These are phyloP conservation scores for Botrytis cinerea DNA, from an alignment of 2,329 filamentous ascomycete genomes.

Conservation along the genomic window DNA sequence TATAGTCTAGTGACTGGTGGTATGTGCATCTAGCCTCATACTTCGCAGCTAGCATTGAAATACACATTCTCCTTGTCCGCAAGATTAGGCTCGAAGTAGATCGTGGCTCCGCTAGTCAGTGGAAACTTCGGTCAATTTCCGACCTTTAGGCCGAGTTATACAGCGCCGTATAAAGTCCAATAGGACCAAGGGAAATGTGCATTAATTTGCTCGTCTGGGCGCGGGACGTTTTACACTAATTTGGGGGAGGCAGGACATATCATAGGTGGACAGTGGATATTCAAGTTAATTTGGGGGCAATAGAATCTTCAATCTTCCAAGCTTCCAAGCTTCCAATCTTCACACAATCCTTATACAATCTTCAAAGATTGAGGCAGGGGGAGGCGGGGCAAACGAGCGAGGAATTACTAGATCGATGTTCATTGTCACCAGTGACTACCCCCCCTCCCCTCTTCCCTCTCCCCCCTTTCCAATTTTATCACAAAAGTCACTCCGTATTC, in stretches of 20 bases:
- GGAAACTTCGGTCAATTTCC: constrained; percentile 11
- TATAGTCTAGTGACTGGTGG: neutral
- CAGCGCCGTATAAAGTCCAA: neutral
- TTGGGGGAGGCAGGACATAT: constrained; percentile 2
- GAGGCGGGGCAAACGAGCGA: too few relatives aligned
- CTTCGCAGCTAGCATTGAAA: neutral
- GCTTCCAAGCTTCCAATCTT: neutral
- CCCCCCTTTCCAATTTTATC: neutral
- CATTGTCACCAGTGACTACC: too few relatives aligned
- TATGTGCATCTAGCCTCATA: neutral
- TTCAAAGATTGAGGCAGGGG: constrained; percentile 7
- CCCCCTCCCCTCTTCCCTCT: too few relatives aligned
- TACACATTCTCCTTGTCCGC: neutral
- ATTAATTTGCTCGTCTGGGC: constrained; percentile 13
- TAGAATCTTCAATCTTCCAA: constrained; percentile 6
- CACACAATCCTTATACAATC: neutral
- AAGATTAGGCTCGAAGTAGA: constrained; percentile 5
- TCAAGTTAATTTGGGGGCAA: neutral
- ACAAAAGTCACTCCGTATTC: neutral
- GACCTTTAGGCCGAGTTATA: neutral
- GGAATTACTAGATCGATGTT: neutral
- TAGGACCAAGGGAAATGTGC: neutral
- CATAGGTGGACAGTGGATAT: constrained; percentile 5
- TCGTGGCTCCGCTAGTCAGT: neutral
- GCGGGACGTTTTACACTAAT: neutral